Base-by-base conservation (phyloP, 495 filamentous ascomycete species). In the Talaromyces borbonicus region DNA sequence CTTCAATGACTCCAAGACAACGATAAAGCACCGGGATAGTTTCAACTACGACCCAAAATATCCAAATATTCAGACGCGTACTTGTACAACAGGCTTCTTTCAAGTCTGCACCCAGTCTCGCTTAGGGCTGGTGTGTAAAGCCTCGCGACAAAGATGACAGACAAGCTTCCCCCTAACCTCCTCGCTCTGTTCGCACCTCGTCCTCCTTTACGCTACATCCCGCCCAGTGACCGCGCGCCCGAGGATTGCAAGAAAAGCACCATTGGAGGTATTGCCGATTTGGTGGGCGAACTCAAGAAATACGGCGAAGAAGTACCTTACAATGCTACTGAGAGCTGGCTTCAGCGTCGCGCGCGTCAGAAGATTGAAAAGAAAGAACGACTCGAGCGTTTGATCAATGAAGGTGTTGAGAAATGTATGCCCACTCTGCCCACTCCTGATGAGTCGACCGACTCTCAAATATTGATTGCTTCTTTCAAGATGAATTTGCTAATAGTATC, bases 101-200 rank as follows among this genome's bases (percentile, higher is more conserved):
- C n/a, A n/a, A n/a, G n/a, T n/a, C n/a, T n/a, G n/a, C n/a, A n/a
- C n/a, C n/a, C n/a, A n/a, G n/a, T n/a, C n/a, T n/a, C n/a, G n/a
- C n/a, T n/a, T n/a, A n/a, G n/a, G n/a, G n/a, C n/a, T n/a, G n/a
- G n/a, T n/a, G n/a, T n/a, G n/a, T n/a, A n/a, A n/a, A n/a, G n/a
- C n/a, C 22, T 24, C 16, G 11, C 25, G 25, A 20, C 16, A 47
- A 73, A 40, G 26, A 97, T 96, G 90, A 97, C 90, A 6, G 90
- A 95, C 72, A 88, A 90, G 65, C 83, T 98, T 6, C 90, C 90
- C 40, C 86, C 85, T 39, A 90, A 90, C 51, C 79, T 98, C 25
- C 77, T 96, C 56, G 84, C 84, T 53, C 87, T 98, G 47, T 98
- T 98, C 68, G 84, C 89, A 56, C 86, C 92, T 49, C 85, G 92